phyloP scores from a whole-genome alignment of 208 protist species.

The Leishmania mexicana region DNA sequence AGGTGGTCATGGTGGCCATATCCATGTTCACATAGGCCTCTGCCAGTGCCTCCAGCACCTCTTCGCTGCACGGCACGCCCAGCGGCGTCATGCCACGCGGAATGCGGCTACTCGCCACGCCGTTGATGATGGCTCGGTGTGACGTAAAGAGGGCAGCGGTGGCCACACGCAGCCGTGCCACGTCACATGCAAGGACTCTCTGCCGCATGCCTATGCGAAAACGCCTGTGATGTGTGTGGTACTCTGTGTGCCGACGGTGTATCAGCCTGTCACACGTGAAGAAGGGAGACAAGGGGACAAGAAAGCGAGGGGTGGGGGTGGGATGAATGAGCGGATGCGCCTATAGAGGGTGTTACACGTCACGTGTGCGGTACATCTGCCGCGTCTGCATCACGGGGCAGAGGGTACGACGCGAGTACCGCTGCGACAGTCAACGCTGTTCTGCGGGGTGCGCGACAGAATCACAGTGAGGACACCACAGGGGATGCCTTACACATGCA shows the following conservation, averaged over 20 bases:
- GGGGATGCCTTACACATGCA: neutral
- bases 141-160: constrained; percentile 4
- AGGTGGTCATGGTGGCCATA: constrained; percentile 45
- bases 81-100: constrained; percentile 57
- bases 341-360: neutral
- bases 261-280: neutral
- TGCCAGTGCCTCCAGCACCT: constrained; percentile 62
- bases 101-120: constrained; percentile 40
- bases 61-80: constrained; percentile 42
- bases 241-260: neutral
- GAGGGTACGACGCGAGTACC: neutral
- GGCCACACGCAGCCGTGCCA: neutral
- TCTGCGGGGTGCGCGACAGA: neutral
- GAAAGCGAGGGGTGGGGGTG: neutral
- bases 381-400: neutral
- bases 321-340: neutral
- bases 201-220: constrained; percentile 5
- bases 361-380: neutral
- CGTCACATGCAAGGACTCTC: neutral
- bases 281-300: neutral
- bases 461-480: neutral
- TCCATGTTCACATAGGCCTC: constrained; percentile 77
- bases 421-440: neutral
- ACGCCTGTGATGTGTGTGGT: neutral
- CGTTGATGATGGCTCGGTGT: constrained; percentile 31